phyloP scores from a whole-genome alignment of 73 alveolate species.

The Stentor roeselii region DNA sequence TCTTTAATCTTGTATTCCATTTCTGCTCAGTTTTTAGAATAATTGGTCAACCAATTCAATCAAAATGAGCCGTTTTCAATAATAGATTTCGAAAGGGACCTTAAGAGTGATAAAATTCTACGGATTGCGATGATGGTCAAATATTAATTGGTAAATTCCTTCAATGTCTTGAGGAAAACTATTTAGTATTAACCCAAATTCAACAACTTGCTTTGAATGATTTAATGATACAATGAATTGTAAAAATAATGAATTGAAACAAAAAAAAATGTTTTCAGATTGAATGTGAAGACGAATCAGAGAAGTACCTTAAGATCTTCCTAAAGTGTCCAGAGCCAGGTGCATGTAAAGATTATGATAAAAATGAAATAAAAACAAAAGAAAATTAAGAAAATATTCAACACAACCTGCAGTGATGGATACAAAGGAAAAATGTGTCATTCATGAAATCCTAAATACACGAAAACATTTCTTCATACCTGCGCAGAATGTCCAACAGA shows the following conservation, averaged over 20 bases:
- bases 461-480: constrained; percentile 7
- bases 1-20: no score
- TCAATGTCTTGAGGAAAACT: background rate
- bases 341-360: constrained; percentile 50
- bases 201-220: background rate
- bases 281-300: background rate
- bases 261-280: background rate
- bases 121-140: background rate
- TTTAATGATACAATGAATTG: background rate
- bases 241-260: background rate
- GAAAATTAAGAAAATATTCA: background rate
- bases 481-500: constrained; percentile 54
- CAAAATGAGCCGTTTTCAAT: no score
- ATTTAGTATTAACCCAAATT: background rate
- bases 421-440: constrained; percentile 57
- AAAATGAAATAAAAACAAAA: no score
- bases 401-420: constrained; percentile 39
- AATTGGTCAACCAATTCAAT: no score
- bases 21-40: no score
- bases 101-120: background rate
- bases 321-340: constrained; percentile 28
- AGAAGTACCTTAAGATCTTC: background rate
- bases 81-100: no score
- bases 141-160: background rate
- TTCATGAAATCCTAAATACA: constrained; percentile 43